phyloP scores from a whole-genome alignment of 2,329 filamentous ascomycete species.

The Cordyceps cateniannulata region DNA sequence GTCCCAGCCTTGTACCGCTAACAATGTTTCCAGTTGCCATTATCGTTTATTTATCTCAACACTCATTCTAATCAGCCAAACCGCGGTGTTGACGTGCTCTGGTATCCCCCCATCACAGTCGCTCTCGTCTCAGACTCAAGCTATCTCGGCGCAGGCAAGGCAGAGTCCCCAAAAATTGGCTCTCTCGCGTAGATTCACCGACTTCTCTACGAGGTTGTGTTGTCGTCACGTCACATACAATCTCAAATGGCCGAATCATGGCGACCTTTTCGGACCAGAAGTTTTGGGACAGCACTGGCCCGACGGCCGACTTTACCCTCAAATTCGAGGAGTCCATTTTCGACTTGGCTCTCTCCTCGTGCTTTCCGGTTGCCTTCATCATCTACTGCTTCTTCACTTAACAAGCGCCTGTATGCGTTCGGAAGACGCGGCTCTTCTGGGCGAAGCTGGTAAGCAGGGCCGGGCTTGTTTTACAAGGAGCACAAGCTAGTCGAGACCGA shows the following conservation, averaged over 20 bases:
- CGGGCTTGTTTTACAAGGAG: conserved; percentile 39
- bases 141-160: too few species aligned
- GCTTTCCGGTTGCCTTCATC: background rate
- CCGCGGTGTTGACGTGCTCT: too few species aligned
- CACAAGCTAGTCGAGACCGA: conserved; percentile 22
- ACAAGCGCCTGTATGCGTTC: background rate
- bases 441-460: background rate
- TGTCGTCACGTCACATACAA: too few species aligned
- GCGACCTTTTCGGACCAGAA: background rate
- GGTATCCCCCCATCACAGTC: too few species aligned
- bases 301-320: background rate
- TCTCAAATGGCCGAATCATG: too few species aligned
- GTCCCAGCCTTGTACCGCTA: background rate
- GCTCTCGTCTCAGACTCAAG: background rate
- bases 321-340: background rate
- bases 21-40: conserved; percentile 3
- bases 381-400: background rate
- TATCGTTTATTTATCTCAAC: background rate
- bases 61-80: background rate
- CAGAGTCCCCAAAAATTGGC: too few species aligned
- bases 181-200: too few species aligned
- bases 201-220: too few species aligned
- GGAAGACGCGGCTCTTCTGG: background rate
- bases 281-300: background rate
- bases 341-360: background rate